phyloP scores from a whole-genome alignment of 345 rosid species.

The Rhodamnia argentea region DNA sequence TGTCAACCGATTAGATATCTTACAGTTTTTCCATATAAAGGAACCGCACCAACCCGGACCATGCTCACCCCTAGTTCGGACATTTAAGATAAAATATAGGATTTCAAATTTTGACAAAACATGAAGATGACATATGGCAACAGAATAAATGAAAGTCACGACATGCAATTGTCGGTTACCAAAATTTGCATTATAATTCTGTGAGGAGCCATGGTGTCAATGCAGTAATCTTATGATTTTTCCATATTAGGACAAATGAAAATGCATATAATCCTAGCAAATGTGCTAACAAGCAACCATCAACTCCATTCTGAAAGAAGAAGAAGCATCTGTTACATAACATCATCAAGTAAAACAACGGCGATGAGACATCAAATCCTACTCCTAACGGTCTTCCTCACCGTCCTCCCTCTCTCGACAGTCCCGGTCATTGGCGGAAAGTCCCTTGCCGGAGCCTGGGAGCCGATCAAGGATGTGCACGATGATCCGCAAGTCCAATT shows the following conservation, averaged over 20 bases:
- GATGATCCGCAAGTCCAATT: not conserved
- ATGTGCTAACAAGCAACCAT: not conserved
- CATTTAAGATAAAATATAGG: no score
- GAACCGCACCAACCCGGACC: not conserved
- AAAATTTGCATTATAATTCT: not conserved
- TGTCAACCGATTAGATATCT: not conserved
- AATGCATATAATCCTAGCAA: no score
- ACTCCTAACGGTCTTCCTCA: not conserved
- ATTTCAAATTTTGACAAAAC: no score
- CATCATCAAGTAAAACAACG: not conserved
- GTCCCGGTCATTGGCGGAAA: fast-evolving
- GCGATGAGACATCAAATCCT: not conserved
- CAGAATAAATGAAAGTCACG: not conserved
- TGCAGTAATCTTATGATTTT: not conserved
- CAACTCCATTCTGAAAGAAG: not conserved
- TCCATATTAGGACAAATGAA: not conserved
- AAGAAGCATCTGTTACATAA: not conserved
- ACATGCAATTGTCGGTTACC: not conserved
- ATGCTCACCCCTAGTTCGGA: no score
- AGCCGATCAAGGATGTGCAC: not conserved
- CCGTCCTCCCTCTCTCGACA: not conserved
- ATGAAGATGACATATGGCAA: not conserved
- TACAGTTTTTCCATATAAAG: not conserved
- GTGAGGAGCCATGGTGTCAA: not conserved
- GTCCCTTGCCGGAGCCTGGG: not conserved